Evolutionary conservation across 768 basidiomycete genomes (phyloP).

Genomic region (Lanmaoa rubissima): DNA sequence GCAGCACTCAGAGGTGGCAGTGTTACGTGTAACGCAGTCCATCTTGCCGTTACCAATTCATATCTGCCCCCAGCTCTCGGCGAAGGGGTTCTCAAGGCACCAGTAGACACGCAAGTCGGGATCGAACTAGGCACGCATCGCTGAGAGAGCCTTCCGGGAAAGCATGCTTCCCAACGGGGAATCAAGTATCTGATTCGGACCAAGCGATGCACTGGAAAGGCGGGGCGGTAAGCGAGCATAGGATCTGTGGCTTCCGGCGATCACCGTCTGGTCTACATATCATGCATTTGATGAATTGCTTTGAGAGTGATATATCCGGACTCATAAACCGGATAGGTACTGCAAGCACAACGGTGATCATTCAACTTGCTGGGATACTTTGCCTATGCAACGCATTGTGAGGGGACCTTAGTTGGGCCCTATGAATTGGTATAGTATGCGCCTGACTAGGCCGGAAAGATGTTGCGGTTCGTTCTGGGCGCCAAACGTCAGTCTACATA

Average conservation of each 20-base stretch:
- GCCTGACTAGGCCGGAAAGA: slow-evolving; percentile 75
- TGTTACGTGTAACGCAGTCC: not conserved
- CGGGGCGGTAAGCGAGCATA: too few species aligned
- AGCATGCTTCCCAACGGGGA: not conserved
- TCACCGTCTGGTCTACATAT: not conserved
- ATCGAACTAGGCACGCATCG: too few species aligned
- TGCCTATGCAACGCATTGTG: not conserved
- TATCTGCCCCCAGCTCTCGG: not conserved
- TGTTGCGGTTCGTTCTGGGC: slow-evolving; percentile 69
- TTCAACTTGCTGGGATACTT: not conserved
- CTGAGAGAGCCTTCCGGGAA: not conserved
- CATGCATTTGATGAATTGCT: not conserved
- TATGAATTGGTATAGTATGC: slow-evolving; percentile 85
- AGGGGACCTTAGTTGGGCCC: slow-evolving; percentile 64
- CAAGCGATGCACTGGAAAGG: not conserved
- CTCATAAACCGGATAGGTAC: not conserved
- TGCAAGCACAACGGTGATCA: not conserved
- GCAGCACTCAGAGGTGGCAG: too few species aligned
- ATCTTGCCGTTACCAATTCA: not conserved
- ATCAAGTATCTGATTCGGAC: not conserved
- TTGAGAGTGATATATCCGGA: not conserved
- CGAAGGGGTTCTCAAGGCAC: not conserved
- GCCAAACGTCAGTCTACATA: slow-evolving; percentile 1
- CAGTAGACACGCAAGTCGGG: too few species aligned
- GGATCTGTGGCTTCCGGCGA: not conserved